Evolutionary conservation across 768 basidiomycete genomes (phyloP).

Genomic region (Coprinopsis strossmayeri): DNA sequence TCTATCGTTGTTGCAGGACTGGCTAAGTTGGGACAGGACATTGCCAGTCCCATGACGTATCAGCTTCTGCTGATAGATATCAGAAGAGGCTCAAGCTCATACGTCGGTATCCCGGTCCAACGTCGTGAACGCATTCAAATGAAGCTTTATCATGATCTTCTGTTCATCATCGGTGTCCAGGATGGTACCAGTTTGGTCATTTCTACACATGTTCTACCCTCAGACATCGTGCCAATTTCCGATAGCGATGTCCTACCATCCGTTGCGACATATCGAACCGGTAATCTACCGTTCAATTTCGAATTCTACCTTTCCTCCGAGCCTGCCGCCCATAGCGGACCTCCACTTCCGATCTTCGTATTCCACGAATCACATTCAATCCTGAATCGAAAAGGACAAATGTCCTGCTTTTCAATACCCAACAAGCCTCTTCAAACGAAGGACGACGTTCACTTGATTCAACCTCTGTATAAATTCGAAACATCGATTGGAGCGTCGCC

Average conservation of each 20-base stretch:
- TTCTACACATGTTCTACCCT: background rate
- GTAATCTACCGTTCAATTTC: background rate
- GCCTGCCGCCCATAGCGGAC: background rate
- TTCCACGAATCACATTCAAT: background rate
- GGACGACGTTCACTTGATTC: background rate
- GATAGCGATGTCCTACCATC: background rate
- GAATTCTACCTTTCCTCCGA: constrained; percentile 4
- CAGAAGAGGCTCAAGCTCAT: background rate
- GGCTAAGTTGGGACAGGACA: constrained; percentile 5
- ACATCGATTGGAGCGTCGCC: background rate
- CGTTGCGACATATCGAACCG: background rate
- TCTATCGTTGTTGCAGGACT: constrained; percentile 7
- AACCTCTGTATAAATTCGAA: background rate
- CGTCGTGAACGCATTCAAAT: background rate
- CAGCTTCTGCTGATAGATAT: constrained; percentile 8
- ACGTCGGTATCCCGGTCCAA: constrained; percentile 1
- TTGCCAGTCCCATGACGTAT: constrained; percentile 4
- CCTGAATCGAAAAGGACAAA: background rate
- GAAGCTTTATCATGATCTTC: constrained; percentile 3
- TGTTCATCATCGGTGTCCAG: background rate
- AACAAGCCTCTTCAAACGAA: background rate
- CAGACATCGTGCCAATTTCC: background rate
- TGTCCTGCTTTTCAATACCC: background rate
- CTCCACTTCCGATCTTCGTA: background rate
- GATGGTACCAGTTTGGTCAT: background rate